Evolutionary conservation across 1,284 basidiomycete genomes (phyloP), one percentile per base, ranked within the genome.

Genomic region (Neonothopanus nambi): DNA sequence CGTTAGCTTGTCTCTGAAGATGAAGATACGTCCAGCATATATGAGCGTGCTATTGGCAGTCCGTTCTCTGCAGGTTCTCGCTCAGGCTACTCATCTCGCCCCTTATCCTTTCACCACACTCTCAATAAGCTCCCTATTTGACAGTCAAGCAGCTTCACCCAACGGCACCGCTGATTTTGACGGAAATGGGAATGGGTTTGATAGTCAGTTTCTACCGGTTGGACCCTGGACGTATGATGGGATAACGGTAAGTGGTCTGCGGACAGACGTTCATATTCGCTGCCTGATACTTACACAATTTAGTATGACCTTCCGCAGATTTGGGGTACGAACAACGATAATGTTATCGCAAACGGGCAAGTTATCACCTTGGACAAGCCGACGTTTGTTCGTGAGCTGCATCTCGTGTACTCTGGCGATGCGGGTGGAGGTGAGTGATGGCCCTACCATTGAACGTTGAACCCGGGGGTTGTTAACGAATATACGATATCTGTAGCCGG

Each of bases 361-460:
- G 61, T 72, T 2, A 30, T 77, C 17, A 58, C 59, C 2, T 64
- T 77, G 20, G 52, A 59, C 2, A 43, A 62, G 0, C 59, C 65
- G 8, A 69, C 66, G 0, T 68, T 62, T 48, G 65, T 67, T 3
- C 75, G 76, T 51, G 70, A 77, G 55, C 57, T 76, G 26, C 76
- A 78, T 51, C 61, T 76, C 30, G 48, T 78, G n/a, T 77, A 76
- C 52, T 62, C 71, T 5, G 75, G 73, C 7, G 76, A 78, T 45
- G 68, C 56, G 0, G 52, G 50, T 48, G 40, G 26, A 51, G 49
- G 45, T 53, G 24, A 11, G 26, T 4, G 15, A 28, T 28, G 30
- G 13, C 17, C 21, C 12, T 20, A n/a, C 24, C 12, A 5, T 38
- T 13, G 46, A n/a, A 26, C 8, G 8, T 33, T 33, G 39, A 36